Evolutionary conservation across 306 rosid species (phyloP).

Genomic region (Cicer pinnatifidum): DNA sequence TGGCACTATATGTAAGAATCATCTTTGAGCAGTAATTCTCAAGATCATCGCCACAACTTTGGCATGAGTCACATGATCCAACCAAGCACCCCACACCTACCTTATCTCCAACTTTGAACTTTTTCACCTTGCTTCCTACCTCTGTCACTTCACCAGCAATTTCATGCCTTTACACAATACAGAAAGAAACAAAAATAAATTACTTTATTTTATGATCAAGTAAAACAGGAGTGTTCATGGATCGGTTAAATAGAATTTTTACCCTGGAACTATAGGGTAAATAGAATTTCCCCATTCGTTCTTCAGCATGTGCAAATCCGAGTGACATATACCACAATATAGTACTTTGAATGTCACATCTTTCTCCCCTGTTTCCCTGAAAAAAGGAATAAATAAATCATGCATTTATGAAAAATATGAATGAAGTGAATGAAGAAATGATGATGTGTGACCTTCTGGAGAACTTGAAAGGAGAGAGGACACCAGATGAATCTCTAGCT

Average conservation of each 20-base stretch:
- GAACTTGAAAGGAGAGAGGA: slow-evolving; percentile 60
- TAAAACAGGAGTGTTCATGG: neutral
- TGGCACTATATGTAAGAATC: slow-evolving; percentile 47
- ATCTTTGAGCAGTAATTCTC: slow-evolving; percentile 58
- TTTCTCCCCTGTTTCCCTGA: slow-evolving; percentile 50
- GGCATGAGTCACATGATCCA: slow-evolving; percentile 58
- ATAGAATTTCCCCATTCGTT: slow-evolving; percentile 54
- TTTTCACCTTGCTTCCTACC: slow-evolving; percentile 62
- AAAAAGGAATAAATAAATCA: neutral
- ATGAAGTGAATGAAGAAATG: neutral
- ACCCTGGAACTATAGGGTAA: slow-evolving; percentile 66
- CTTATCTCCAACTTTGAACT: slow-evolving; percentile 62
- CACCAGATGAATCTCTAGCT: slow-evolving; percentile 49
- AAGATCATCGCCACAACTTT: slow-evolving; percentile 49
- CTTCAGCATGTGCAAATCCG: slow-evolving; percentile 58
- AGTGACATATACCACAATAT: slow-evolving; percentile 66
- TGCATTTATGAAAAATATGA: neutral
- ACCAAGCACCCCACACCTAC: slow-evolving; percentile 69
- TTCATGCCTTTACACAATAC: slow-evolving; percentile 52
- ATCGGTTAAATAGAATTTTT: neutral
- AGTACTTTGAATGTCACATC: slow-evolving; percentile 57
- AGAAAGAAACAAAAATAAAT: neutral
- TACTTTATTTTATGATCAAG: neutral
- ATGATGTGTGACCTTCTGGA: slow-evolving; percentile 47
- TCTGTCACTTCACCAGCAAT: slow-evolving; percentile 64